A percentile compares a stretch with the other conserved stretches of the same genome.
phyloP scores from a whole-genome alignment of 202 grass and related monocot genomes.

The Digitaria exilis region DNA sequence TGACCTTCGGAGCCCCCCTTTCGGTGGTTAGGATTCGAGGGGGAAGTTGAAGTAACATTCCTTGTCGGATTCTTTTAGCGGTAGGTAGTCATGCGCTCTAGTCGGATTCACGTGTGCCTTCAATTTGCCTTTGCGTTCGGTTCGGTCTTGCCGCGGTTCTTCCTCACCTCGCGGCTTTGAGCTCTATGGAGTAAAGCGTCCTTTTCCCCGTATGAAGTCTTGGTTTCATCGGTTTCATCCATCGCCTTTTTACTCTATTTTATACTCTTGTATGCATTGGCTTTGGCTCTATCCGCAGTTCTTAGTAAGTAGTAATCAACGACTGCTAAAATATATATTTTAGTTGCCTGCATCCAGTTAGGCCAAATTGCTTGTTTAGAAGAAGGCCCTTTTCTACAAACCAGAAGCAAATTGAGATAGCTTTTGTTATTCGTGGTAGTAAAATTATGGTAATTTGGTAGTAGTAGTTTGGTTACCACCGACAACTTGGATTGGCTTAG shows the following conservation, averaged over 20 bases:
- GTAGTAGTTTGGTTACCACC: constrained; percentile 28
- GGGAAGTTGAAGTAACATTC: constrained; percentile 36
- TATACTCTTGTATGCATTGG: neutral
- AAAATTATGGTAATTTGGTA: constrained; percentile 34
- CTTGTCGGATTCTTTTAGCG: constrained; percentile 30
- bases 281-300: neutral
- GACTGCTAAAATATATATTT: neutral
- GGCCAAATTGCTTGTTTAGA: constrained; percentile 12
- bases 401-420: constrained; percentile 1
- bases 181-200: constrained; percentile 19
- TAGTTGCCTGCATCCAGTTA: constrained; percentile 21
- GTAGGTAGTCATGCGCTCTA: constrained; percentile 57
- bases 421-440: constrained; percentile 23
- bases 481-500: constrained; percentile 46
- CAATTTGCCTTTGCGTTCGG: constrained; percentile 5
- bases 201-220: constrained; percentile 4
- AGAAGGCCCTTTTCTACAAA: neutral
- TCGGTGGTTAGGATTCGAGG: constrained; percentile 33
- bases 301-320: constrained; percentile 23
- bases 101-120: constrained; percentile 43
- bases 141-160: constrained; percentile 3
- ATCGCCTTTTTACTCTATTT: neutral
- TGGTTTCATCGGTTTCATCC: constrained; percentile 10
- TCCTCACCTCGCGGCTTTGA: constrained; percentile 19
- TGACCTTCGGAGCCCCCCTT: neutral